These are phyloP conservation scores for Ophiocordyceps polyrhachis-furcata DNA, from an alignment of 2,329 filamentous ascomycete genomes.

Conservation along the genomic window DNA sequence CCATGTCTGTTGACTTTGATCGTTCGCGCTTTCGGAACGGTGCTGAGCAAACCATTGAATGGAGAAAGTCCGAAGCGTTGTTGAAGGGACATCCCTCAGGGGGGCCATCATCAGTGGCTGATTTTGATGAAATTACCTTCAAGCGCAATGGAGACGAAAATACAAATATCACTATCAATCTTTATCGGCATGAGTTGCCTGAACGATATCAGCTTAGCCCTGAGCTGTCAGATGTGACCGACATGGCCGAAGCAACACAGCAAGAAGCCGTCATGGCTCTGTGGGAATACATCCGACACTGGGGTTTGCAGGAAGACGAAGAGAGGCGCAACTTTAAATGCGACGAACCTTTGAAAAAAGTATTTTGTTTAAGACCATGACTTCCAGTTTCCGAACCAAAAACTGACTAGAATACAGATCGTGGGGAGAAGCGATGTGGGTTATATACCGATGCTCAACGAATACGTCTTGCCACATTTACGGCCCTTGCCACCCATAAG, in stretches of 20 bases:
- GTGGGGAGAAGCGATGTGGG: constrained; percentile 57
- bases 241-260: constrained; percentile 71
- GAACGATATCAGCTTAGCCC: constrained; percentile 70
- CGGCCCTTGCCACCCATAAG: constrained; percentile 63
- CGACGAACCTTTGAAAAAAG: constrained; percentile 62
- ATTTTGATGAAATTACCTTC: constrained; percentile 85
- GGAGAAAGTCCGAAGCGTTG: constrained; percentile 60
- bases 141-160: constrained; percentile 87
- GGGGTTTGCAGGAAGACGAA: constrained; percentile 80
- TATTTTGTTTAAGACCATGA: constrained; percentile 20
- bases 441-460: constrained; percentile 69
- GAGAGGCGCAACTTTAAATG: constrained; percentile 87
- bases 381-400: not conserved
- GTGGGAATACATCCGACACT: constrained; percentile 84
- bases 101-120: constrained; percentile 37
- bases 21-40: constrained; percentile 37
- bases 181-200: constrained; percentile 66
- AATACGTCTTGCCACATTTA: constrained; percentile 63
- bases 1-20: constrained; percentile 59
- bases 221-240: constrained; percentile 64
- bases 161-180: constrained; percentile 73
- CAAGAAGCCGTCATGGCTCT: constrained; percentile 78
- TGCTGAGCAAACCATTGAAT: constrained; percentile 49
- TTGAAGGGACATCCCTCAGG: constrained; percentile 22
- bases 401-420: constrained; percentile 30